phyloP scores from a whole-genome alignment of 2,329 filamentous ascomycete species.

The Curvularia lunata region DNA sequence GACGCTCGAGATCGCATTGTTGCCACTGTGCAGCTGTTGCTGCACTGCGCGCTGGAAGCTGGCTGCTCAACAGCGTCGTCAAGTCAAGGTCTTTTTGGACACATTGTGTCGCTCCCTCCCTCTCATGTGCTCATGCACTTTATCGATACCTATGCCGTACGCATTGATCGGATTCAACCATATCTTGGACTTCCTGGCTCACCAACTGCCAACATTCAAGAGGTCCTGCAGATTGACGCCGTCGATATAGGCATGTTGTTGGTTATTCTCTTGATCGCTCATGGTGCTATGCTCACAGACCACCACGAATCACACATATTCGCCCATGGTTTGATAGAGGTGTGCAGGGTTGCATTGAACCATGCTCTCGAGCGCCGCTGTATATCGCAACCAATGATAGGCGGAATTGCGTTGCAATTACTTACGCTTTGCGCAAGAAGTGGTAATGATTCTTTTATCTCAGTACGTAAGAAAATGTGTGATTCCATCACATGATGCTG shows the following conservation, averaged over 20 bases:
- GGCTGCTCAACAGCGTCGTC: conserved; percentile 1
- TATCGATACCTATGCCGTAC: conserved; percentile 6
- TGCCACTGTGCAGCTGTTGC: conserved; percentile 8
- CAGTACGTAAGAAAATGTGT: not conserved
- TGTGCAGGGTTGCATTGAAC: conserved; percentile 13
- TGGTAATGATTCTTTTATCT: conserved; percentile 8
- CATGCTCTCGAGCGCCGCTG: conserved; percentile 12
- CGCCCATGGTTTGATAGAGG: conserved; percentile 10
- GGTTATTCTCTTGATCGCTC: conserved; percentile 9
- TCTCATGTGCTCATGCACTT: conserved; percentile 14
- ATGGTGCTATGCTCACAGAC: conserved; percentile 14
- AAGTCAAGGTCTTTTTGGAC: conserved; percentile 10
- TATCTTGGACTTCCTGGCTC: conserved; percentile 15
- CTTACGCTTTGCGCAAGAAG: conserved; percentile 13
- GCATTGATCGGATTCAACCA: conserved; percentile 13
- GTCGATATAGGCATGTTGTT: conserved; percentile 12
- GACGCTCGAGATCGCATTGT: conserved; percentile 11
- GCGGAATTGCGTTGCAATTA: conserved; percentile 9
- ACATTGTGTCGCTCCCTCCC: conserved; percentile 12
- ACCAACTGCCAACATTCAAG: conserved; percentile 4
- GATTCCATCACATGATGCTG: not conserved
- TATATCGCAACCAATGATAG: conserved; percentile 12
- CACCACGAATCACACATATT: conserved; percentile 8
- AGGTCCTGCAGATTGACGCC: conserved; percentile 7
- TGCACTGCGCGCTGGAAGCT: conserved; percentile 8